These are phyloP conservation scores for Rutidosis leptorrhynchoides DNA, from an alignment of 129 eudicot species.

Conservation along the genomic window DNA sequence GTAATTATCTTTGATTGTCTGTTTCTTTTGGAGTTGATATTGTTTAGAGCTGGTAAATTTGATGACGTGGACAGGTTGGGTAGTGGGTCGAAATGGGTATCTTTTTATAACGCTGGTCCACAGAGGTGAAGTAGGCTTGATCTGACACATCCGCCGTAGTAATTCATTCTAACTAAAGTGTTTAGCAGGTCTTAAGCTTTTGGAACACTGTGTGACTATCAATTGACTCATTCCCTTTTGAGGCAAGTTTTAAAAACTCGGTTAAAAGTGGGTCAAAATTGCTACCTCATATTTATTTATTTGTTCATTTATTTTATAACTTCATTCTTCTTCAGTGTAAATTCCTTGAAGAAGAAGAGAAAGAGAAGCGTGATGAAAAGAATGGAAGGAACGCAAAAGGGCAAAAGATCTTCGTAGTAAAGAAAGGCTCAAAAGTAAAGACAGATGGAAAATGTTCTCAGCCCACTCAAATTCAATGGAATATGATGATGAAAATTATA, in stretches of 20 bases:
- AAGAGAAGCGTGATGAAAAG: constrained; percentile 91
- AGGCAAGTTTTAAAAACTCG: not conserved
- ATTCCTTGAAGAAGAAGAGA: constrained; percentile 98
- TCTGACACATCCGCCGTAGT: not conserved
- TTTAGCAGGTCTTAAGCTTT: not conserved
- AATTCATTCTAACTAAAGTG: not conserved
- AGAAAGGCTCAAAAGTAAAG: constrained; percentile 78
- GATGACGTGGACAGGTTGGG: too few species aligned
- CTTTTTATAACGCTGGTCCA: not conserved
- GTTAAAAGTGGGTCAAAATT: not conserved
- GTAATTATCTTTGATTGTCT: constrained; percentile 27
- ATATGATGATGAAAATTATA: constrained; percentile 61
- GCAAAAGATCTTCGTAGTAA: constrained; percentile 85
- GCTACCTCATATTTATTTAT: too few species aligned
- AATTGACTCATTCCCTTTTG: not conserved
- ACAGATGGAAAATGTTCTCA: constrained; percentile 48
- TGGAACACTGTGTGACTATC: not conserved
- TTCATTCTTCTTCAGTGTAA: constrained; percentile 48
- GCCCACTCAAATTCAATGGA: constrained; percentile 34
- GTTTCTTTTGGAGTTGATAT: too few species aligned
- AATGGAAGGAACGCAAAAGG: constrained; percentile 75
- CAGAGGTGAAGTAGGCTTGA: not conserved
- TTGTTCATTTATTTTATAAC: constrained; percentile 16
- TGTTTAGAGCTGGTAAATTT: too few species aligned
- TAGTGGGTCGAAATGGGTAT: not conserved